Evolutionary conservation across 2,329 filamentous ascomycete species (phyloP), one percentile per base, ranked within the genome.

Genomic region (Fusarium sp.): DNA sequence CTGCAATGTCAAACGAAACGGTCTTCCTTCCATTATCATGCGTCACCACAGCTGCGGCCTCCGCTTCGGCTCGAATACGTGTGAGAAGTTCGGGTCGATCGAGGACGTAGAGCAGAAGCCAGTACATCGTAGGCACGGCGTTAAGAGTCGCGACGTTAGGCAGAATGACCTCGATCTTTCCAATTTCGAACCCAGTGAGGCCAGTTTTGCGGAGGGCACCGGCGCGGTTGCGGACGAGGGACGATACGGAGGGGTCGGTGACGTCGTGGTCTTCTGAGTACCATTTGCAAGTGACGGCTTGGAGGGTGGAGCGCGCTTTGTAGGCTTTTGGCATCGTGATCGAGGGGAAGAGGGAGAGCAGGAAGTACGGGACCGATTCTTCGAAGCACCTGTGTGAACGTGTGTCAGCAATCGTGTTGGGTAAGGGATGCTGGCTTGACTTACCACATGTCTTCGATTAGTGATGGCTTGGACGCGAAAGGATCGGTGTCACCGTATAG

Each of bases 401-500:
- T 16, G 3, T 3, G 26, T 73, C 41, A 73, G 65, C n/a, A 7
- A 23, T 7, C 4, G 4, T 28, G 13, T 12, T 13, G 3, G 16
- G 4, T 16, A 39, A 4, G 6, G 16, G n/a, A 3, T 21, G 6
- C 1, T 16, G 12, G 12, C 3, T 4, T 8, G 2, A 51, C 66
- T 16, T 53, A 75, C 74, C 74, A 76, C 28, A 70, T 48, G 6
- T 65, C 51, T 10, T 72, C 46, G 21, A 76, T 54, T 7, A 75
- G 26, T 1, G 57, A 49, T 10, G 62, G 62, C 7, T 74, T 69
- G 1, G 72, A 50, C n/a, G 69, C 75, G 31, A 84, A 77, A 0
- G 83, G 82, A 58, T 85, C 83, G 3, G 79, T 61, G 1, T 80
- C 77, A 3, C 84, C 84, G 46, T 81, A 84, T 23, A 86, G 73